Evolutionary conservation across 495 filamentous ascomycete genomes (phyloP), one percentile per base, ranked within the genome.

Genomic region (Cercophora sp.): DNA sequence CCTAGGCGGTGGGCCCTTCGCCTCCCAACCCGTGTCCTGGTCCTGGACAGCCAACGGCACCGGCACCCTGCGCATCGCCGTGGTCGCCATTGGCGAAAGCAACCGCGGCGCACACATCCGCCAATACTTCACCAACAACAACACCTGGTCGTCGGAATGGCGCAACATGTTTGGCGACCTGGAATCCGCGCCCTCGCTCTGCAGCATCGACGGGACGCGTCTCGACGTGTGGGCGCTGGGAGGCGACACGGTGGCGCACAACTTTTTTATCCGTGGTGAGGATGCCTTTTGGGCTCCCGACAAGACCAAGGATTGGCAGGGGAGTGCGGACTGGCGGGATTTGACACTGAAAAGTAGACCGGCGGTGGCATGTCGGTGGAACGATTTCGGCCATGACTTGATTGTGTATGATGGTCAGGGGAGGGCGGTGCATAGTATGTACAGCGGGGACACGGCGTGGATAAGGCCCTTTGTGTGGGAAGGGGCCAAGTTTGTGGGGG

Each of bases 1-100:
- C n/a, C n/a, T n/a, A n/a, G n/a, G n/a, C 23, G 53, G 45, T 22
- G 53, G 53, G 8, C 53, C 45, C 8, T 49, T 55, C 18, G 5
- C 50, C 27, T 47, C 41, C 53, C 53, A 55, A 34, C 53, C 53
- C 2, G 5, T 29, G 13, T 45, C 53, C 13, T 16, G 36, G 5
- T 34, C 37, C 9, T 55, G 46, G 44, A 18, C n/a, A n/a, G n/a
- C n/a, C n/a, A n/a, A n/a, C 11, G 40, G 15, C 40, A 44, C 43
- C 19, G 20, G 8, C 6, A 23, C 43, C 4, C 13, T 34, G 24
- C 27, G 23, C 10, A 35, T 55, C 13, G 46, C 37, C 5, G 53
- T 50, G n/a, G 25, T 36, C 15, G 48, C 48, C 18, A 25, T 51
- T 13, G n/a, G 26, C 2, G 48, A 51, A 24, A 35, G 35, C 8